Conservation (phyloP, 2,329 filamentous ascomycete genomes). For the Polychaeton citri region DNA sequence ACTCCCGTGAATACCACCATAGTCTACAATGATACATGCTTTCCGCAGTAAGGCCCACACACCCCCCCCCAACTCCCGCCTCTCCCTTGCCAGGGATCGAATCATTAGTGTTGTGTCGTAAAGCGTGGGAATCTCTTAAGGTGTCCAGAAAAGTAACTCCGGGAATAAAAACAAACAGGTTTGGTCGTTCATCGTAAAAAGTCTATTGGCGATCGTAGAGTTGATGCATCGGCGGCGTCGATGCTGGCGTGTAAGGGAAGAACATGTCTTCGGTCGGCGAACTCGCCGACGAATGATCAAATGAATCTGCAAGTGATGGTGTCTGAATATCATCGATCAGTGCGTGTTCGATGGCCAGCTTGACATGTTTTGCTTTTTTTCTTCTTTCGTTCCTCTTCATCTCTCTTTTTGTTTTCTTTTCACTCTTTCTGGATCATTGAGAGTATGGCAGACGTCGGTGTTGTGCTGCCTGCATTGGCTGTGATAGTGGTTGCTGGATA, state of each 20-base stretch:
- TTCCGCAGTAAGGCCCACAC: too few species aligned
- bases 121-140: too few species aligned
- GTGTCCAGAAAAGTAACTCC: too few species aligned
- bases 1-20: too few species aligned
- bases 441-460: not conserved
- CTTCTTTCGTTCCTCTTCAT: not conserved
- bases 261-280: conserved; percentile 27
- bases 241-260: conserved; percentile 47
- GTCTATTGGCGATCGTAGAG: conserved; percentile 17
- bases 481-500: not conserved
- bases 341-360: conserved; percentile 1
- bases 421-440: too few species aligned
- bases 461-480: not conserved
- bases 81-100: too few species aligned
- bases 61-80: too few species aligned
- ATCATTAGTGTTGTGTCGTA: too few species aligned
- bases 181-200: too few species aligned
- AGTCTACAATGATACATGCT: too few species aligned
- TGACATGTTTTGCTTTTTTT: not conserved
- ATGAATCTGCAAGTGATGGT: conserved; percentile 62
- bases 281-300: conserved; percentile 46
- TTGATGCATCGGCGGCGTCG: conserved; percentile 57
- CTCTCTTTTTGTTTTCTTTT: conserved; percentile 12
- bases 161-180: too few species aligned
- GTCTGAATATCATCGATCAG: conserved; percentile 40